These are phyloP conservation scores for Starmera pachycereana DNA, from an alignment of 805 yeast genomes.

Conservation along the genomic window DNA sequence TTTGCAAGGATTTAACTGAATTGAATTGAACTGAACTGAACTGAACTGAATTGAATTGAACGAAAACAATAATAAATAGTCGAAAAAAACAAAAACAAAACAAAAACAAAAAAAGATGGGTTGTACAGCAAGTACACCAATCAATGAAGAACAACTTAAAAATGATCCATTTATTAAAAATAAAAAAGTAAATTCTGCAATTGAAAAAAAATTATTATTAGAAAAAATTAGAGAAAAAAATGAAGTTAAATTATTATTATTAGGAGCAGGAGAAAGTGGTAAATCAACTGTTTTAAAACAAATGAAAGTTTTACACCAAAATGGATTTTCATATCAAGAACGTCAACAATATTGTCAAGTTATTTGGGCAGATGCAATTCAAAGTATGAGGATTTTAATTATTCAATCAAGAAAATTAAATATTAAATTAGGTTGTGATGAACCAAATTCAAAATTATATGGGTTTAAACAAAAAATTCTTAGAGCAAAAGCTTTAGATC, in stretches of 20 bases:
- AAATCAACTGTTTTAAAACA: slow-evolving; percentile 90
- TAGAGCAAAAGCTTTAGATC: slow-evolving; percentile 46
- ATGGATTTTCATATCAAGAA: slow-evolving; percentile 76
- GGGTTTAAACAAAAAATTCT: slow-evolving; percentile 39
- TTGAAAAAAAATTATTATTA: slow-evolving; percentile 50
- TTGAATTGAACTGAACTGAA: too few relatives aligned
- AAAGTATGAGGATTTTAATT: slow-evolving; percentile 69
- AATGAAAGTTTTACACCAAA: slow-evolving; percentile 73
- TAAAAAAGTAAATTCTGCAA: slow-evolving; percentile 46
- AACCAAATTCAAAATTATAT: slow-evolving; percentile 35
- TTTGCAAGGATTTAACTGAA: too few relatives aligned
- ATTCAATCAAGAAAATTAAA: slow-evolving; percentile 63
- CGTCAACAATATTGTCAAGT: slow-evolving; percentile 72
- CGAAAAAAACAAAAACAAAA: neutral
- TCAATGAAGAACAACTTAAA: slow-evolving; percentile 23
- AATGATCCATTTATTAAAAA: slow-evolving; percentile 43
- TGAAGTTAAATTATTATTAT: slow-evolving; percentile 60
- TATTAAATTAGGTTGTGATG: slow-evolving; percentile 58
- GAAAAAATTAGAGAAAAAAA: slow-evolving; percentile 44
- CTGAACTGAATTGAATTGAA: too few relatives aligned
- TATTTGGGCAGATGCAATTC: slow-evolving; percentile 88
- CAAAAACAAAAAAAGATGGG: slow-evolving; percentile 39
- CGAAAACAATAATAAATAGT: too few relatives aligned
- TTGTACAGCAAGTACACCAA: slow-evolving; percentile 47
- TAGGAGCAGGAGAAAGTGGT: slow-evolving; percentile 94